Evolutionary conservation across 495 filamentous ascomycete species (phyloP).

Genomic region (Penicillium robsamsonii): DNA sequence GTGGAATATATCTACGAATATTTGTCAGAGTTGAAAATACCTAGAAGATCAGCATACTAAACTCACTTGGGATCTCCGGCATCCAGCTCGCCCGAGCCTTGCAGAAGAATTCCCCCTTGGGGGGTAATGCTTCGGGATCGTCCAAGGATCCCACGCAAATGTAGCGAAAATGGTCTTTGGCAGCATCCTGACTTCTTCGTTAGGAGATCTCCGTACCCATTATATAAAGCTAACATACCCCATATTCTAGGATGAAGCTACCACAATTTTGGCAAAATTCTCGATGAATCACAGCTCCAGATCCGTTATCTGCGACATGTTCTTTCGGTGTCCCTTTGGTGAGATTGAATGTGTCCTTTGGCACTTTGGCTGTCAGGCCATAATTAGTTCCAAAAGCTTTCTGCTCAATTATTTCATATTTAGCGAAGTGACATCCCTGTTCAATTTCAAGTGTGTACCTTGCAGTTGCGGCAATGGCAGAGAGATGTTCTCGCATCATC

Average conservation of each 20-base stretch:
- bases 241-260: conserved; percentile 62
- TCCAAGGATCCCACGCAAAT: conserved; percentile 65
- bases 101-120: conserved; percentile 72
- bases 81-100: conserved; percentile 57
- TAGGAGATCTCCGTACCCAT: not conserved
- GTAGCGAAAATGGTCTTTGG: conserved; percentile 59
- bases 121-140: conserved; percentile 56
- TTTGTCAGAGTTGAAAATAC: not conserved
- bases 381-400: conserved; percentile 64
- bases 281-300: conserved; percentile 51
- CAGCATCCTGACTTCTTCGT: conserved; percentile 41
- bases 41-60: not conserved
- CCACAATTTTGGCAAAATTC: conserved; percentile 66
- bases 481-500: conserved; percentile 62
- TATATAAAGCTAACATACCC: conserved; percentile 36
- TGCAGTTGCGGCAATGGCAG: conserved; percentile 66
- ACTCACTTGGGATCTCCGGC: conserved; percentile 58
- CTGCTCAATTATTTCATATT: conserved; percentile 11
- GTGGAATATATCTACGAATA: conserved; percentile 53
- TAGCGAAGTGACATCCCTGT: not conserved
- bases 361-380: conserved; percentile 63
- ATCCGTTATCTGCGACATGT: conserved; percentile 57
- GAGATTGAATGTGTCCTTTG: conserved; percentile 44
- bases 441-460: conserved; percentile 26
- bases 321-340: conserved; percentile 44